These are phyloP conservation scores for Fagus sylvatica DNA, from an alignment of 306 rosid genomes.

Conservation along the genomic window DNA sequence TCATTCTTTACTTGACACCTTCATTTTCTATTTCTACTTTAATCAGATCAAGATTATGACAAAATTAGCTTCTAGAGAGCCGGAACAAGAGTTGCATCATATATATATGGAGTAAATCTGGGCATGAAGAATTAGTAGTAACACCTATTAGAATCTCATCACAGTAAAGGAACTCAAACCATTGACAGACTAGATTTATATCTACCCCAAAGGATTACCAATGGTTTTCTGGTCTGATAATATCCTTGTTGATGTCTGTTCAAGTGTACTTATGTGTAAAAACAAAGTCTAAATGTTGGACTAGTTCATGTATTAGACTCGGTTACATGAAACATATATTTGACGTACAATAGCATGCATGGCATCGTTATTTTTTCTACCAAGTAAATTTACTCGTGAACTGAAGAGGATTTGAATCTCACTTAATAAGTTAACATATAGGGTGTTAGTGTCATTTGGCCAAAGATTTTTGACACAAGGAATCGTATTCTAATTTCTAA, in stretches of 20 bases:
- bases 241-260: neutral
- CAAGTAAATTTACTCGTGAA: too few relatives aligned
- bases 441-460: too few relatives aligned
- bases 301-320: neutral
- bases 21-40: neutral
- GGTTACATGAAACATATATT: neutral
- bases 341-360: neutral
- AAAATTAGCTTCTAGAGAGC: neutral
- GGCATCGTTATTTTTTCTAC: neutral
- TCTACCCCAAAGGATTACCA: too few relatives aligned
- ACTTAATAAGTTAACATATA: too few relatives aligned
- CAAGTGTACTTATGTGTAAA: neutral
- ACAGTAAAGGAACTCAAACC: neutral
- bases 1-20: neutral
- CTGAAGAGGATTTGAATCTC: too few relatives aligned
- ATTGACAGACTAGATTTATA: neutral
- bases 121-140: neutral
- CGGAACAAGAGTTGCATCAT: slow-evolving; percentile 1
- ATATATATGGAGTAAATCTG: neutral
- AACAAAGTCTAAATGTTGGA: neutral
- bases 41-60: slow-evolving; percentile 17
- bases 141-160: neutral
- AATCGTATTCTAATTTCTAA: too few relatives aligned
- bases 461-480: too few relatives aligned
- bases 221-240: neutral